These are phyloP conservation scores for Venturia asperata DNA, from an alignment of 2,329 filamentous ascomycete species.

Conservation along the genomic window DNA sequence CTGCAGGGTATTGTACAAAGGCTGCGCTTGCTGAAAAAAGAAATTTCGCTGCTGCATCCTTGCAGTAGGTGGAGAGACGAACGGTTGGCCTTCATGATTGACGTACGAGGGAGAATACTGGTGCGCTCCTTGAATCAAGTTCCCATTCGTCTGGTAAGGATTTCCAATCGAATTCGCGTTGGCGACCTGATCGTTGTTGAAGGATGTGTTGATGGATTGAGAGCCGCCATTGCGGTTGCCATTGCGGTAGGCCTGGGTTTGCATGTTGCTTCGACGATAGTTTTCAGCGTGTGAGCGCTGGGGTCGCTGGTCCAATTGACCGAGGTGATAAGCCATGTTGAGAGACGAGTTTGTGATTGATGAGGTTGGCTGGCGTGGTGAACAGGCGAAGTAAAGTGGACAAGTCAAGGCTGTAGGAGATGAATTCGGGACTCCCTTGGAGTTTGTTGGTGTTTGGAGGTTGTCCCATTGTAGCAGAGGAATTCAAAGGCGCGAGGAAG, in stretches of 20 bases:
- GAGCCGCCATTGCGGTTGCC: neutral
- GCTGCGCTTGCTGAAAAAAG: neutral
- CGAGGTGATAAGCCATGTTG: neutral
- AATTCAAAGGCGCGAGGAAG: neutral
- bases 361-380: neutral
- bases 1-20: neutral
- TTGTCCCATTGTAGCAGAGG: neutral
- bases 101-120: neutral
- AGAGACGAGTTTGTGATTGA: neutral
- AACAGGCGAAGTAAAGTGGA: neutral
- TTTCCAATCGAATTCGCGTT: neutral
- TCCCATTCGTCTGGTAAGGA: neutral
- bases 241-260: neutral
- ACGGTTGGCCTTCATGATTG: neutral
- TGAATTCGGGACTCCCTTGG: neutral
- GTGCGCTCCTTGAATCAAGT: neutral
- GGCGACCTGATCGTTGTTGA: neutral
- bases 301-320: neutral
- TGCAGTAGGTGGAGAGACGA: neutral
- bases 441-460: neutral
- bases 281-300: neutral
- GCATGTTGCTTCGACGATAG: conserved; percentile 1
- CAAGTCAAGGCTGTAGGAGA: neutral
- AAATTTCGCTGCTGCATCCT: neutral
- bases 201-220: neutral